A percentile compares a stretch with the other conserved stretches of the same genome.
These are phyloP conservation scores for Fusarium gaditjirri DNA, from an alignment of 2,329 filamentous ascomycete species.

Conservation along the genomic window DNA sequence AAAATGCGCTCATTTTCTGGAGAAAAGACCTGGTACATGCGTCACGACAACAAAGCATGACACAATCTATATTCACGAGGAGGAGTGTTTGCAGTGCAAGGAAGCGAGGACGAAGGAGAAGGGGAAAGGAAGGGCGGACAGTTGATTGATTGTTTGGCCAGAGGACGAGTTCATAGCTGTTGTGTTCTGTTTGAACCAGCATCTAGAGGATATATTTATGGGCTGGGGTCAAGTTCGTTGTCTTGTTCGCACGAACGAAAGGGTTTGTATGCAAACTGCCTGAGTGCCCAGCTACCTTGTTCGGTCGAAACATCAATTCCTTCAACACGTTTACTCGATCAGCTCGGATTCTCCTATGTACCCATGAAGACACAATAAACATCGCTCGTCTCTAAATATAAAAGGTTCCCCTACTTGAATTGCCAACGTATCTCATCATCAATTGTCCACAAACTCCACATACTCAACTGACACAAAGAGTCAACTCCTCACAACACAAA, in stretches of 20 bases:
- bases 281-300: not conserved
- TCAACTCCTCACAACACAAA: not conserved
- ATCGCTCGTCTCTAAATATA: not conserved
- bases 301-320: not conserved
- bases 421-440: not conserved
- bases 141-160: not conserved
- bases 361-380: not conserved
- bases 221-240: too few species aligned
- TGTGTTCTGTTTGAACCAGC: not conserved
- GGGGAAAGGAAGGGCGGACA: not conserved
- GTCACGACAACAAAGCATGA: not conserved
- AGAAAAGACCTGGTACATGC: not conserved
- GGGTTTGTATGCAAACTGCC: fast-evolving
- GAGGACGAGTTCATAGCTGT: fast-evolving
- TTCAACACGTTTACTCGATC: not conserved
- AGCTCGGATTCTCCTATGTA: not conserved
- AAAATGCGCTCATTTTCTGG: slow-evolving; percentile 1
- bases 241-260: not conserved
- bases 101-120: not conserved
- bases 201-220: fast-evolving
- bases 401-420: fast-evolving
- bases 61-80: slow-evolving; percentile 15
- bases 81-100: slow-evolving; percentile 16
- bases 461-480: not conserved
- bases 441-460: not conserved